A percentile compares a stretch with the other conserved stretches of the same genome.
phyloP scores from a whole-genome alignment of 2,329 filamentous ascomycete species.

The Neonectria sp. region DNA sequence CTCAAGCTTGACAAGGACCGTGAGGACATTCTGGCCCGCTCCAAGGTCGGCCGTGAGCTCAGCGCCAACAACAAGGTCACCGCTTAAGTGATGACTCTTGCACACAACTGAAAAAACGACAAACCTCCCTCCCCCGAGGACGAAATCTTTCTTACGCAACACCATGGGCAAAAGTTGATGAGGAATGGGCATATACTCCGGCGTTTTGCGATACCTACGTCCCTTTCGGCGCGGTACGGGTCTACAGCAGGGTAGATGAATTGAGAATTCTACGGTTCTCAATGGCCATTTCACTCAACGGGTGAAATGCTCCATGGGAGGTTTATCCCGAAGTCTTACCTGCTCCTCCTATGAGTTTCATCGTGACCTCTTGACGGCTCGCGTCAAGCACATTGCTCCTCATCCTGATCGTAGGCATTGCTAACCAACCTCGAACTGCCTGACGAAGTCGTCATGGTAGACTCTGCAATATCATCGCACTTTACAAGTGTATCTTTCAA shows the following conservation, averaged over 20 bases:
- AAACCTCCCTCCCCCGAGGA: constrained; percentile 41
- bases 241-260: constrained; percentile 59
- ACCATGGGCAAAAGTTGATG: constrained; percentile 45
- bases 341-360: constrained; percentile 41
- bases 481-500: constrained; percentile 2
- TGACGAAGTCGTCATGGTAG: constrained; percentile 34
- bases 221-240: constrained; percentile 48
- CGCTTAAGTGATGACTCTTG: constrained; percentile 57
- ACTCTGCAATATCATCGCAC: constrained; percentile 32
- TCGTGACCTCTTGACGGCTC: constrained; percentile 29
- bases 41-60: constrained; percentile 84
- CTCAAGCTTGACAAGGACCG: constrained; percentile 98
- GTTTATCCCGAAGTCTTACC: constrained; percentile 76
- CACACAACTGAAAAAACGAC: constrained; percentile 37
- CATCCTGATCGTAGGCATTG: constrained; percentile 35
- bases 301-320: constrained; percentile 84
- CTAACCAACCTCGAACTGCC: constrained; percentile 24
- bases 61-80: constrained; percentile 80
- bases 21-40: constrained; percentile 89
- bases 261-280: constrained; percentile 66
- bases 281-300: constrained; percentile 80
- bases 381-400: constrained; percentile 17
- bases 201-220: constrained; percentile 54
- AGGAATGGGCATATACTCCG: constrained; percentile 58
- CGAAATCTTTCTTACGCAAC: constrained; percentile 40